Evolutionary conservation across 2,329 filamentous ascomycete species (phyloP), one percentile per base, ranked within the genome.

Genomic region (Fusarium tuaranense): DNA sequence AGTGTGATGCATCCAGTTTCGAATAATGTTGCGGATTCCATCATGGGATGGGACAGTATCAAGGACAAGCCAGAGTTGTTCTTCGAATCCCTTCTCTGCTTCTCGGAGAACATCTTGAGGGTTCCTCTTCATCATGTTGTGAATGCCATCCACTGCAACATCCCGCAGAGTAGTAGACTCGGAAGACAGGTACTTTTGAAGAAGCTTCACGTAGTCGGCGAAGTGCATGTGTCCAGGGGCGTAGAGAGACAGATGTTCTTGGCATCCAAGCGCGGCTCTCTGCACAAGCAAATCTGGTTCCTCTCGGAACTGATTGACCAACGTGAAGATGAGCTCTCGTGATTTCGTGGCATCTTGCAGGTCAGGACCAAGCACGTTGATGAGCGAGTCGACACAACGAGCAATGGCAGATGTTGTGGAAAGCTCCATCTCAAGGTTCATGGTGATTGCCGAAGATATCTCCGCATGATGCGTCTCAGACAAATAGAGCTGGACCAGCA

Each of bases 361-460:
- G 83, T 99, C 97, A 1, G 97, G 97, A 0, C 97, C 97, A 13
- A 99, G 88, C 12, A 99, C 97, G 77, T 98, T 98, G 84, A 99
- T 95, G 27, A 98, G 88, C n/a, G 95, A 97, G 82, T 98, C 95
- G 34, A 98, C 92, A 76, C 95, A 97, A 77, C 95, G 92, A 36
- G 94, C 93, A 71, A 98, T 92, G 1, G 95, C 93, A 22, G 95
- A 92, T 1, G 93, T 91, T 0, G 96, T 96, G 7, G 94, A 92
- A 27, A 95, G 87, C 66, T 97, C 94, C 77, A 97, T 88, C 82
- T 98, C 95, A 39, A 98, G 89, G 80, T 98, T 98, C 79, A 97
- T 98, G 1, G 94, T 95, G 9, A 95, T 92, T 46, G 94, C 87
- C 2, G 94, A 94, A 5, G 91, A 87, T 25, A 94, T 91, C 80